Evolutionary conservation across 108 stramenopile species (phyloP), one percentile per base, ranked within the genome.

Genomic region (Stephanodiscus minutulus): DNA sequence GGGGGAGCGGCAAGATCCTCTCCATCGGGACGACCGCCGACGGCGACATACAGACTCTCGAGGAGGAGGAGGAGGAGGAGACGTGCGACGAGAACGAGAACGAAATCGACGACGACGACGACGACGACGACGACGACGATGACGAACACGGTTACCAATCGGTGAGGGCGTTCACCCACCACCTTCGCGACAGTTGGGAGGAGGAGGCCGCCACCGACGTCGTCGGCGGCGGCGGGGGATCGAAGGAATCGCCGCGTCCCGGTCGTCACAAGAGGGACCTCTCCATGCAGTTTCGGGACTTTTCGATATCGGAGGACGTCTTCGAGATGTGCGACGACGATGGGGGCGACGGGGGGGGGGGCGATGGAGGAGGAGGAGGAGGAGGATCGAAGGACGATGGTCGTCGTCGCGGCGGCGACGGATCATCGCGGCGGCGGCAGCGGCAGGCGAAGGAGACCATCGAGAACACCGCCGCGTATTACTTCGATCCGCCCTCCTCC

Each of bases 221-320:
- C 39, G 39, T 11, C 39, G 39, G 11, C 39, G 39, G 39, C 39
- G 39, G 10, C 39, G 10, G 39, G 1, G 39, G 10, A 9, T 4
- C 39, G 36, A 29, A 18, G 24, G 0, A 33, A 13, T 37, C 58
- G n/a, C 7, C 28, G 21, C 59, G 35, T 7, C 36, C 59, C 4
- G 39, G 59, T 35, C 59, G 43, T 35, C 59, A 60, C 35, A 60
- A n/a, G 17, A 15, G 20, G 29, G 43, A 39, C 36, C 35, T 60
- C 3, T 60, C 59, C 17, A 6, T 60, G 59, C 59, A 60, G 18
- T 60, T 60, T 43, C 39, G 36, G 2, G 70, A 70, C 46, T 47
- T 70, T 61, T 61, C 70, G 22, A 70, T 70, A 29, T 70, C 70
- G 47, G 70, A 28, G 41, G 43, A 25, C 8, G 43, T 18, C n/a